phyloP scores from a whole-genome alignment of 768 basidiomycete genomes.

The Tricholoma hemisulphureum region DNA sequence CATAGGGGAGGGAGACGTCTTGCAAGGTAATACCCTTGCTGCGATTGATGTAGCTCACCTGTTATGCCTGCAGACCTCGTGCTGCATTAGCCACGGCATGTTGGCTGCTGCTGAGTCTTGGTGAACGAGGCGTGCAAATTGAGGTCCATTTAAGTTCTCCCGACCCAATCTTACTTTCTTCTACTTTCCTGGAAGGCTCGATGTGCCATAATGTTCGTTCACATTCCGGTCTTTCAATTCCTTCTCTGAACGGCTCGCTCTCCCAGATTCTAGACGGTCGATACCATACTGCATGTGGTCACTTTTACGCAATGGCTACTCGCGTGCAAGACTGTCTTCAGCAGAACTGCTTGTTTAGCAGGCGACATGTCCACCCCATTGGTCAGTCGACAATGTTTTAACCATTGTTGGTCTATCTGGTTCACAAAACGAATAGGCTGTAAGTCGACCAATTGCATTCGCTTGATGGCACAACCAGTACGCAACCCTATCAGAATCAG shows the following conservation, averaged over 20 bases:
- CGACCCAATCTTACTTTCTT: neutral
- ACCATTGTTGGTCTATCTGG: conserved; percentile 2
- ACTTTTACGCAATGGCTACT: conserved; percentile 73
- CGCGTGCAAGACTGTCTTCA: conserved; percentile 63
- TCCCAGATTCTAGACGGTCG: conserved; percentile 73
- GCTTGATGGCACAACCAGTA: conserved; percentile 66
- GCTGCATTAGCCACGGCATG: conserved; percentile 42
- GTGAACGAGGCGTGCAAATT: conserved; percentile 41
- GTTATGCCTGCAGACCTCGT: conserved; percentile 25
- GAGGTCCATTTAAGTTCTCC: neutral
- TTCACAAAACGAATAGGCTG: conserved; percentile 41
- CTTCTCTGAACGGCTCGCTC: neutral
- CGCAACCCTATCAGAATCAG: conserved; percentile 73
- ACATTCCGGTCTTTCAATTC: neutral
- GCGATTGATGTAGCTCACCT: conserved; percentile 8
- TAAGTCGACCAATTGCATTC: conserved; percentile 52
- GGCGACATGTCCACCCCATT: conserved; percentile 54
- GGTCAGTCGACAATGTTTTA: conserved; percentile 36
- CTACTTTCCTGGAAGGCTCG: conserved; percentile 8
- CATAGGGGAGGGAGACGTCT: neutral
- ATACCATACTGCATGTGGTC: conserved; percentile 65
- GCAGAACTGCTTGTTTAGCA: conserved; percentile 68
- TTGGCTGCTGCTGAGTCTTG: conserved; percentile 27
- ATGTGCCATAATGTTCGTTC: conserved; percentile 77
- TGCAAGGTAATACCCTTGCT: neutral